Percentiles rank a stretch among this genome's conserved stretches.
Evolutionary conservation across 2,329 filamentous ascomycete species (phyloP).

Genomic region (Aspergillus nomiae): DNA sequence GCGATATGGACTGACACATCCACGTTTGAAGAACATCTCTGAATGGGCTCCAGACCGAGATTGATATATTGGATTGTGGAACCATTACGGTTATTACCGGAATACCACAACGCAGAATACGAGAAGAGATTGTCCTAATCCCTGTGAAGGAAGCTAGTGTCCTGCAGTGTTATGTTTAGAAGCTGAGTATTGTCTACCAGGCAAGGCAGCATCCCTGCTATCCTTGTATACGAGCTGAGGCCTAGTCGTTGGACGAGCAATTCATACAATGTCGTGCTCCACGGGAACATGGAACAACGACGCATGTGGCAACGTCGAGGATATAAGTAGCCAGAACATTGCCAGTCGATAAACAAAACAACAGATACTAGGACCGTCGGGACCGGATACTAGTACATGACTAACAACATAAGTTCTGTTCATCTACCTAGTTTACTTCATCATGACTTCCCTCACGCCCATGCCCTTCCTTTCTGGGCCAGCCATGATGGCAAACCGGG

Average conservation of each 20-base stretch:
- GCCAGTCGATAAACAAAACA: background rate
- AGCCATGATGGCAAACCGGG: background rate
- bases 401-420: background rate
- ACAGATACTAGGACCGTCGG: background rate
- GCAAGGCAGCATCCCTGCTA: background rate
- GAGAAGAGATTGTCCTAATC: background rate
- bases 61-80: background rate
- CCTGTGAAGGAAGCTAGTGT: background rate
- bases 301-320: background rate
- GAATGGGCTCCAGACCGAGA: background rate
- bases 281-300: background rate
- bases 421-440: background rate
- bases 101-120: background rate
- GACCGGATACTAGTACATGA: background rate
- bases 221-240: background rate
- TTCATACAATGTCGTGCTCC: background rate
- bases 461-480: background rate
- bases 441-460: background rate
- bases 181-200: background rate
- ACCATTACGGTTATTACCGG: background rate
- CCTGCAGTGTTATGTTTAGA: background rate
- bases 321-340: background rate
- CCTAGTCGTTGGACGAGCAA: background rate
- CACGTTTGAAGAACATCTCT: background rate
- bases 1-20: background rate